phyloP scores from a whole-genome alignment of 768 basidiomycete genomes.

The Boletus vinaceobasis region DNA sequence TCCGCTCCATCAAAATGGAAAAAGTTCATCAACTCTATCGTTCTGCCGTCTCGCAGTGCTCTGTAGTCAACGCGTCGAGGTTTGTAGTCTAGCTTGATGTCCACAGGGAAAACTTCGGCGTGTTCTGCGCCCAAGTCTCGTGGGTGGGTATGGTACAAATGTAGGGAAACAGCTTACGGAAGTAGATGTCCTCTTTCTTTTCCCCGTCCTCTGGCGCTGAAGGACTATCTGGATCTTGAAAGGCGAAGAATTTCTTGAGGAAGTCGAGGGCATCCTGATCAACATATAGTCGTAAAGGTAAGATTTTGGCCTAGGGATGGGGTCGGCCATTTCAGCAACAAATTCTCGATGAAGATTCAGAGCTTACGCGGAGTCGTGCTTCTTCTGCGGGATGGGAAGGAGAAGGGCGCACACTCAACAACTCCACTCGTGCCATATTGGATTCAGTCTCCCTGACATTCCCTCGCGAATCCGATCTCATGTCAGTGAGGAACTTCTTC shows the following conservation, averaged over 20 bases:
- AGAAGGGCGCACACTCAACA: slow-evolving; percentile 71
- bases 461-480: slow-evolving; percentile 81
- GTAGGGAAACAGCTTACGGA: slow-evolving; percentile 50
- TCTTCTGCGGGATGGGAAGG: slow-evolving; percentile 68
- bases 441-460: slow-evolving; percentile 89
- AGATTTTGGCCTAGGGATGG: slow-evolving; percentile 68
- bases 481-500: slow-evolving; percentile 91
- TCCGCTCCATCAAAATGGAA: slow-evolving; percentile 99
- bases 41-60: slow-evolving; percentile 84
- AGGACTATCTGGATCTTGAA: slow-evolving; percentile 57
- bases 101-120: slow-evolving; percentile 92
- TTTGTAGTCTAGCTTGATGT: slow-evolving; percentile 96
- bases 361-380: slow-evolving; percentile 59
- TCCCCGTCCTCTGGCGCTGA: slow-evolving; percentile 31
- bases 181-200: slow-evolving; percentile 54
- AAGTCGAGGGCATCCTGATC: slow-evolving; percentile 99
- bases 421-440: slow-evolving; percentile 87
- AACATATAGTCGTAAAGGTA: slow-evolving; percentile 88
- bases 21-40: slow-evolving; percentile 99
- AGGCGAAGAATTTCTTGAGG: slow-evolving; percentile 93
- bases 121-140: slow-evolving; percentile 53
- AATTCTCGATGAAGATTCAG: neutral
- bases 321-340: slow-evolving; percentile 1
- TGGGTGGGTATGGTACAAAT: slow-evolving; percentile 5
- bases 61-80: slow-evolving; percentile 94